Percentiles rank a stretch among this genome's conserved stretches.
phyloP scores from a whole-genome alignment of 2,329 filamentous ascomycete species.

The Ilyonectria robusta region DNA sequence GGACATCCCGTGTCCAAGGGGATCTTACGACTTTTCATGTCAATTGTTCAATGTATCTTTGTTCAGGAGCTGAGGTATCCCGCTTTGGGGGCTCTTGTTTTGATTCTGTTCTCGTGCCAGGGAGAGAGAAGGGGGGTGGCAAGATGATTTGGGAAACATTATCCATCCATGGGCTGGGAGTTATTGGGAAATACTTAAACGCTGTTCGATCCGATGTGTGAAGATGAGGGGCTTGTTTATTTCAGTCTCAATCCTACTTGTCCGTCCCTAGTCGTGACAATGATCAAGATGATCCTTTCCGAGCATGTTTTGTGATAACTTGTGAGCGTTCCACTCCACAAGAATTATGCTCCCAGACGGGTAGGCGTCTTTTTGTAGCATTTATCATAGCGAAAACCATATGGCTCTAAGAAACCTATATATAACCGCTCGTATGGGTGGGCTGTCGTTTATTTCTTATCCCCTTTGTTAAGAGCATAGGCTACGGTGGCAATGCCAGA shows the following conservation, averaged over 20 bases:
- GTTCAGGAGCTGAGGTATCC: slow-evolving; percentile 35
- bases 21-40: slow-evolving; percentile 28
- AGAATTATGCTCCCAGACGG: no score
- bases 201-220: neutral
- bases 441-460: no score
- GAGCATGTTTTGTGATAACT: no score
- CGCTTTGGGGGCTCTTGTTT: slow-evolving; percentile 29
- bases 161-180: slow-evolving; percentile 46
- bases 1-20: slow-evolving; percentile 29
- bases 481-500: no score
- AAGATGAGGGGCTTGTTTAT: no score
- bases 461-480: no score
- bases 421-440: no score
- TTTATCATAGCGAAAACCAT: no score
- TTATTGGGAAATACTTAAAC: slow-evolving; percentile 37
- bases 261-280: neutral
- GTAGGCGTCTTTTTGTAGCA: no score
- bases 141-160: slow-evolving; percentile 39
- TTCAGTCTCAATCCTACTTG: no score
- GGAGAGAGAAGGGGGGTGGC: slow-evolving; percentile 16
- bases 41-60: slow-evolving; percentile 43
- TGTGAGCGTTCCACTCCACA: no score
- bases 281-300: neutral
- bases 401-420: no score
- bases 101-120: slow-evolving; percentile 22